phyloP scores from a whole-genome alignment of 306 rosid genomes.

The Vicia sativa region DNA sequence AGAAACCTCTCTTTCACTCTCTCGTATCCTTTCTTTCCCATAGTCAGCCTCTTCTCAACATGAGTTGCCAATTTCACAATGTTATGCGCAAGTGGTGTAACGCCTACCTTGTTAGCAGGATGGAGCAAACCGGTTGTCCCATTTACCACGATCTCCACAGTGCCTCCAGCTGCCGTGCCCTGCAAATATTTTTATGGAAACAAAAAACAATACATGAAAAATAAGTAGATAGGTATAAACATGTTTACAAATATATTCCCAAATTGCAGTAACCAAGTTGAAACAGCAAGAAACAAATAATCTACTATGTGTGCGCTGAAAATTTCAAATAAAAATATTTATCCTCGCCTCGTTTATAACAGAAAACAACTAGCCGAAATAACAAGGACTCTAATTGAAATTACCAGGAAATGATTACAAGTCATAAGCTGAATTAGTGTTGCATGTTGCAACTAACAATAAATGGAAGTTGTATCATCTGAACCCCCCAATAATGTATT shows the following conservation, averaged over 20 bases:
- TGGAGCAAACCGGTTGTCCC: constrained; percentile 83
- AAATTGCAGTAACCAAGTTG: too few relatives aligned
- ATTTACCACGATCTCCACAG: constrained; percentile 87
- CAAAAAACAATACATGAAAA: neutral
- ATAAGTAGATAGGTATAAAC: neutral
- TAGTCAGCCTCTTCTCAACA: constrained; percentile 84
- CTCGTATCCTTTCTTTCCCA: constrained; percentile 82
- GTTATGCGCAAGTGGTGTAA: constrained; percentile 66
- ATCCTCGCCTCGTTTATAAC: neutral
- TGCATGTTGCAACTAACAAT: too few relatives aligned
- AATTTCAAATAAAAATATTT: neutral
- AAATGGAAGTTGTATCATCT: too few relatives aligned
- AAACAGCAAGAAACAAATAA: too few relatives aligned
- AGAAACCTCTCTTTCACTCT: constrained; percentile 80
- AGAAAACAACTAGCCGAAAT: too few relatives aligned
- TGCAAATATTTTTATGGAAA: constrained; percentile 4
- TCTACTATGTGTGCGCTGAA: constrained; percentile 1
- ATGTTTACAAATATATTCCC: too few relatives aligned
- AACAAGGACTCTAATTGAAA: too few relatives aligned
- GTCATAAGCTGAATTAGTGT: too few relatives aligned
- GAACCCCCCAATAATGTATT: too few relatives aligned
- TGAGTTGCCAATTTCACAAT: constrained; percentile 81
- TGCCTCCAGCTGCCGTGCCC: constrained; percentile 97
- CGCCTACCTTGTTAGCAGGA: constrained; percentile 78
- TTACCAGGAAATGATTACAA: too few relatives aligned